Percentiles rank a stretch among this genome's conserved stretches.
Conservation (phyloP, 2,329 filamentous ascomycete species). For the Paecilomyces dactylethromorphus region DNA sequence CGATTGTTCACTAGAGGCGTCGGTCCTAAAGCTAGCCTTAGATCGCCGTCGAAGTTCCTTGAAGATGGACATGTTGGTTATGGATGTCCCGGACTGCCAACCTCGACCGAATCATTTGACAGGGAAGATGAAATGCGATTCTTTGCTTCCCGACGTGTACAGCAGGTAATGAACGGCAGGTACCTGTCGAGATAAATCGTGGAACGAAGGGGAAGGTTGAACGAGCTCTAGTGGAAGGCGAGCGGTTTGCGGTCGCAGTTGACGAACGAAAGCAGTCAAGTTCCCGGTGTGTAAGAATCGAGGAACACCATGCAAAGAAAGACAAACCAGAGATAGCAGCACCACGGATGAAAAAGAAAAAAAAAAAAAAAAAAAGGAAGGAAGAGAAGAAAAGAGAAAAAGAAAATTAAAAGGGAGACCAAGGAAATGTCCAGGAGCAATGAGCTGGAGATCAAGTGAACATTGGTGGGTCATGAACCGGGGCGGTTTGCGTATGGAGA, state of each 20-base stretch:
- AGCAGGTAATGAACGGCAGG: constrained; percentile 1
- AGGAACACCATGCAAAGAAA: constrained; percentile 7
- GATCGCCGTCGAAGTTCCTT: constrained; percentile 72
- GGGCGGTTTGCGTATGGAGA: background rate
- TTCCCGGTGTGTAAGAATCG: constrained; percentile 9
- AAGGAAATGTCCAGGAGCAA: constrained; percentile 7
- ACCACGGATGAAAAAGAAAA: background rate
- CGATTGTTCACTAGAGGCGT: constrained; percentile 41
- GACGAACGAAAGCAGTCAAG: constrained; percentile 13
- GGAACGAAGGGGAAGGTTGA: background rate
- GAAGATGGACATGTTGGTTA: constrained; percentile 53
- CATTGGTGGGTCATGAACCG: background rate
- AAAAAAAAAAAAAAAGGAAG: background rate
- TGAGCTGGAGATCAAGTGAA: background rate
- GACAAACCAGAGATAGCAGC: constrained; percentile 5
- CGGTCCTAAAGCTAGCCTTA: constrained; percentile 64
- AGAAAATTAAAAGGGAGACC: constrained; percentile 1
- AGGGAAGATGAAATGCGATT: background rate
- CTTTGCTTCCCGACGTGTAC: background rate
- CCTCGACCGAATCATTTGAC: background rate
- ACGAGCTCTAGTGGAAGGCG: constrained; percentile 12
- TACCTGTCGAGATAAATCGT: background rate
- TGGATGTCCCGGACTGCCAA: background rate
- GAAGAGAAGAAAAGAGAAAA: constrained; percentile 5
- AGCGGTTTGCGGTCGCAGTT: constrained; percentile 27